These are phyloP conservation scores for Diddensiella transvaalensis DNA, from an alignment of 805 yeast species.

Conservation along the genomic window DNA sequence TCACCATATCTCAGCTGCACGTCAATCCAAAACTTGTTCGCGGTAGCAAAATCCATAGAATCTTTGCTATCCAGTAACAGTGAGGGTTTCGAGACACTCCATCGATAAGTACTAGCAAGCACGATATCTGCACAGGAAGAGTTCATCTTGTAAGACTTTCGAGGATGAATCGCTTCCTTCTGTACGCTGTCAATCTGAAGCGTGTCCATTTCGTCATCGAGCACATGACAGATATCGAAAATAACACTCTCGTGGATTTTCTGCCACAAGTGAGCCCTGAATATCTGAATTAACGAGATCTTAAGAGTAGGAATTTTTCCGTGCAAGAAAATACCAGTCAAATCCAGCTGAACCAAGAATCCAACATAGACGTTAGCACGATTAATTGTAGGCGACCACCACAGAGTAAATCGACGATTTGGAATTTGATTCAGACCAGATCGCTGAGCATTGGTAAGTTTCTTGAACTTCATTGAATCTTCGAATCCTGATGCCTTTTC, in stretches of 20 bases:
- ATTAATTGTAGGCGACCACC: conserved; percentile 99
- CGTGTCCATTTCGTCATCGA: conserved; percentile 82
- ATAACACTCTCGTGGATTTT: conserved; percentile 95
- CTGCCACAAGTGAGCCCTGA: conserved; percentile 98
- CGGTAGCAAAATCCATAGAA: conserved; percentile 49
- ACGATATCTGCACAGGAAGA: conserved; percentile 92
- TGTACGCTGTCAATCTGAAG: conserved; percentile 81
- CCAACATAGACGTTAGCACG: conserved; percentile 98
- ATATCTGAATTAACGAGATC: conserved; percentile 91
- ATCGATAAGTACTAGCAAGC: conserved; percentile 65
- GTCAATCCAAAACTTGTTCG: conserved; percentile 85
- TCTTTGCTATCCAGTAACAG: conserved; percentile 70
- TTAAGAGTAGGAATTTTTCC: conserved; percentile 97
- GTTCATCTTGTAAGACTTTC: conserved; percentile 96
- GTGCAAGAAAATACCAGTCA: conserved; percentile 94
- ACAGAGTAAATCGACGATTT: conserved; percentile 89
- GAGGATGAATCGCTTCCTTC: conserved; percentile 91
- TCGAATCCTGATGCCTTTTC: conserved; percentile 97
- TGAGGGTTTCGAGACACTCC: conserved; percentile 80
- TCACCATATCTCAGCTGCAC: conserved; percentile 95
- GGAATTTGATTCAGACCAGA: conserved; percentile 97
- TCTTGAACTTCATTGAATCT: conserved; percentile 90
- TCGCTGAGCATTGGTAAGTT: conserved; percentile 94
- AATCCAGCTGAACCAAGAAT: conserved; percentile 88
- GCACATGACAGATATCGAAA: conserved; percentile 85